A percentile compares a stretch with the other conserved stretches of the same genome.
phyloP scores from a whole-genome alignment of 2,329 filamentous ascomycete genomes.

The Curvularia sp. region DNA sequence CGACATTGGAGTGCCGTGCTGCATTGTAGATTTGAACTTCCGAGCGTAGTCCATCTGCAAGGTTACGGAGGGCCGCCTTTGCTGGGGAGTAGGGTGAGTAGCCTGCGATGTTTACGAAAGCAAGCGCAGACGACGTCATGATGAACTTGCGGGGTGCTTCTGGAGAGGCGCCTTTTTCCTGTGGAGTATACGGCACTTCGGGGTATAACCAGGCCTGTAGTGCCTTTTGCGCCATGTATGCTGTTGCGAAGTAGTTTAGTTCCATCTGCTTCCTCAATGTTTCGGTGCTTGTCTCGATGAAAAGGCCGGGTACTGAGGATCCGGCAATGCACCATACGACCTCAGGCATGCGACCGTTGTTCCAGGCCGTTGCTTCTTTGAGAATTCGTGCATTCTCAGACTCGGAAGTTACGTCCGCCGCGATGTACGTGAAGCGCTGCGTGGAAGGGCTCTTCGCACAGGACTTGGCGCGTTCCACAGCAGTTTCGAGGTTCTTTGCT shows the following conservation, averaged over 20 bases:
- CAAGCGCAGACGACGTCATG: slow-evolving; percentile 80
- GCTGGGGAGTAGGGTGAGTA: slow-evolving; percentile 84
- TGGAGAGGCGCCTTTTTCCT: slow-evolving; percentile 22
- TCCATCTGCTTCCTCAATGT: slow-evolving; percentile 82
- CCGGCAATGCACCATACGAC: slow-evolving; percentile 93
- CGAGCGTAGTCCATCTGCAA: slow-evolving; percentile 83
- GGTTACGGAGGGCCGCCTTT: slow-evolving; percentile 82
- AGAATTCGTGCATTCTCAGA: slow-evolving; percentile 75
- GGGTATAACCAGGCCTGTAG: slow-evolving; percentile 74
- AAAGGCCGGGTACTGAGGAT: slow-evolving; percentile 74
- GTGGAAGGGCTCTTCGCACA: slow-evolving; percentile 68
- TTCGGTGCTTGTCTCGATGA: slow-evolving; percentile 73
- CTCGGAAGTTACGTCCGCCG: slow-evolving; percentile 77
- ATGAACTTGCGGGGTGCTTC: slow-evolving; percentile 74
- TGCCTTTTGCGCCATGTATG: slow-evolving; percentile 83
- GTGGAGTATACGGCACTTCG: slow-evolving; percentile 47
- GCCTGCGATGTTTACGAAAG: slow-evolving; percentile 78
- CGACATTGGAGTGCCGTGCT: slow-evolving; percentile 52
- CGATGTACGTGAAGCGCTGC: slow-evolving; percentile 84
- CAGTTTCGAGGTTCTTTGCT: slow-evolving; percentile 73
- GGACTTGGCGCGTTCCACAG: slow-evolving; percentile 70
- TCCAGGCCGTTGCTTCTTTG: slow-evolving; percentile 77
- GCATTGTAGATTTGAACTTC: slow-evolving; percentile 87
- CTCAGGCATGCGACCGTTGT: slow-evolving; percentile 74
- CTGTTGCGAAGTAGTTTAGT: slow-evolving; percentile 86